Conservation (phyloP, 75 land plant genomes). For the Selaginella tamariscina region DNA sequence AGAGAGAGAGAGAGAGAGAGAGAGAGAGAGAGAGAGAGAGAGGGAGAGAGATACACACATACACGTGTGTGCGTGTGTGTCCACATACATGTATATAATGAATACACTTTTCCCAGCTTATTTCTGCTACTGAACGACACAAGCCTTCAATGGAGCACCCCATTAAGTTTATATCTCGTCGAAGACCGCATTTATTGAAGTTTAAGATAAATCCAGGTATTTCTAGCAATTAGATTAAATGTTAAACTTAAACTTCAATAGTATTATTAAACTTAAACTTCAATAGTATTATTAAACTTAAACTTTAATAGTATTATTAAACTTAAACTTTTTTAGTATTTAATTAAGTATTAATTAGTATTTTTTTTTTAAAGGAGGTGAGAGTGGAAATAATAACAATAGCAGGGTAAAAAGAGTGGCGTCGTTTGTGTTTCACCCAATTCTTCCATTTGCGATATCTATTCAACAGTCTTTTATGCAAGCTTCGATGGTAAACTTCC, state of each 20-base stretch:
- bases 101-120: conserved; percentile 60
- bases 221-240: not conserved
- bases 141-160: conserved; percentile 87
- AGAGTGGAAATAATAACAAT: conserved; percentile 48
- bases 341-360: not conserved
- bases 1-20: too few species aligned
- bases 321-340: not conserved
- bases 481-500: conserved; percentile 74
- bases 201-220: conserved; percentile 92
- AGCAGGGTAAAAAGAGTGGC: conserved; percentile 47
- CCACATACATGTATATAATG: too few species aligned
- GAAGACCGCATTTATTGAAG: conserved; percentile 49
- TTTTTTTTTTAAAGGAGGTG: conserved; percentile 32
- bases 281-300: not conserved
- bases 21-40: too few species aligned
- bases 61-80: too few species aligned
- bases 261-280: not conserved
- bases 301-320: not conserved
- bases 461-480: conserved; percentile 72
- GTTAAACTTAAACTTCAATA: not conserved
- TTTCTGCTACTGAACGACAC: conserved; percentile 79
- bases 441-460: conserved; percentile 70
- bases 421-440: conserved; percentile 75
- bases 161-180: conserved; percentile 68
- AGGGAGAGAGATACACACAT: too few species aligned